A percentile compares a stretch with the other conserved stretches of the same genome.
phyloP scores from a whole-genome alignment of 805 yeast species.

The Starmera dryadoides region DNA sequence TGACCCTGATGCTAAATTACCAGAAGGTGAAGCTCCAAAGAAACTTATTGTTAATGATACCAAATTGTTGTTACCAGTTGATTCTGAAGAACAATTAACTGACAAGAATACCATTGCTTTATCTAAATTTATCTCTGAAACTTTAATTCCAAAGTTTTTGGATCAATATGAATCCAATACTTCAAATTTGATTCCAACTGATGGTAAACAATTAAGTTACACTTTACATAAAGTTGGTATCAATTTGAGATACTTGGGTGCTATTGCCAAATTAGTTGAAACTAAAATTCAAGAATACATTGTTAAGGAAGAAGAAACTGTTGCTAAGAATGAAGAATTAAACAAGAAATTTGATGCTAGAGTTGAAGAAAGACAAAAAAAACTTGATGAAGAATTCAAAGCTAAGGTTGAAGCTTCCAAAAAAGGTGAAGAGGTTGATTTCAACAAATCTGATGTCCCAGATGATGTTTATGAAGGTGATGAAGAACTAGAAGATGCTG shows the following conservation, averaged over 20 bases:
- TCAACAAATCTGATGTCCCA: constrained; percentile 4
- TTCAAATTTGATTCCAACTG: constrained; percentile 56
- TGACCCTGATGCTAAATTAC: constrained; percentile 12
- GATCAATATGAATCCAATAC: constrained; percentile 36
- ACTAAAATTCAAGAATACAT: constrained; percentile 20
- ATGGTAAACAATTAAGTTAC: constrained; percentile 68
- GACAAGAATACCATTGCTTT: constrained; percentile 54
- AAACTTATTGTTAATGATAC: constrained; percentile 46
- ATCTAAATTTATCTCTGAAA: constrained; percentile 51
- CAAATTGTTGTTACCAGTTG: constrained; percentile 42
- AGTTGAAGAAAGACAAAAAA: constrained; percentile 7
- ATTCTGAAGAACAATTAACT: constrained; percentile 37
- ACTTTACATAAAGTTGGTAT: constrained; percentile 76
- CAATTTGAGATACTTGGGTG: constrained; percentile 82
- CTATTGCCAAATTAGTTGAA: constrained; percentile 32
- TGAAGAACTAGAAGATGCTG: constrained; percentile 9
- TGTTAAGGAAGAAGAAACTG: constrained; percentile 18
- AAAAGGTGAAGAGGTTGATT: constrained; percentile 15
- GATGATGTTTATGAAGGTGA: constrained; percentile 8
- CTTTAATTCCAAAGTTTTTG: constrained; percentile 58
- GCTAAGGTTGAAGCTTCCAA: constrained; percentile 17
- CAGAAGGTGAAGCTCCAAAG: constrained; percentile 34
- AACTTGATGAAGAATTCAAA: constrained; percentile 10
- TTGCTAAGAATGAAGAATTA: constrained; percentile 12
- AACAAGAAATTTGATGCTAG: constrained; percentile 12